Base-by-base conservation (phyloP, 202 grass and related monocot genomes). In the Panicum hallii region DNA sequence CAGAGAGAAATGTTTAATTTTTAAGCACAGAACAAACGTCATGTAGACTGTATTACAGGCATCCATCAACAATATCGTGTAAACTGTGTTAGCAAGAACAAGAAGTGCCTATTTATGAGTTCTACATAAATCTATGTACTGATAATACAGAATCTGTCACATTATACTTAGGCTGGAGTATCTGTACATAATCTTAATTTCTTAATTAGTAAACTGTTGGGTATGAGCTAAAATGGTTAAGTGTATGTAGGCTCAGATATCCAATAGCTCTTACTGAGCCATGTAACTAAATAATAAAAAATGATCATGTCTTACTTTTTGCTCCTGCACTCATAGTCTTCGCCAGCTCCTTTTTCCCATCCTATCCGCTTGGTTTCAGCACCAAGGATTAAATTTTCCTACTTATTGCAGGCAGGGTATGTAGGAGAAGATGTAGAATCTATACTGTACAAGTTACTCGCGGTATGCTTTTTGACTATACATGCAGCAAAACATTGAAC, bases 361-460 rank as follows among this genome's bases (percentile, higher is more conserved):
- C 22, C 9, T 67, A 12, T 53, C 67, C 28, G 7, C 17, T 71
- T 83, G 16, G 62, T 90, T 84, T 65, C n/a, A 28, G 43, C 38
- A 62, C 20, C 70, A 58, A 81, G 47, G 5, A 78, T 77, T 72
- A 52, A 86, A 82, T 71, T 69, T 80, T 52, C n/a, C 23, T 19
- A 81, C 78, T 90, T 87, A 52, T 53, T 87, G 75, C 85, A 98
- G 96, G 96, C 96, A 90, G 96, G 96, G 16, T 98, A 98, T 88
- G 96, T 98, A 86, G 96, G 96, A 94, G 96, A 98, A 71, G 96
- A 98, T 88, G 96, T 98, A 63, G 96, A 98, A 88, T 98, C 96
- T 58, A 98, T 98, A 90, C 78, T 98, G 77, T 95, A 98, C 86
- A 98, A 98, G 81, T 94, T 98, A 81, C 93, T 98, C 58, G 72